These are phyloP conservation scores for Periconia macrospinosa DNA, from an alignment of 2,329 filamentous ascomycete genomes.

Conservation along the genomic window DNA sequence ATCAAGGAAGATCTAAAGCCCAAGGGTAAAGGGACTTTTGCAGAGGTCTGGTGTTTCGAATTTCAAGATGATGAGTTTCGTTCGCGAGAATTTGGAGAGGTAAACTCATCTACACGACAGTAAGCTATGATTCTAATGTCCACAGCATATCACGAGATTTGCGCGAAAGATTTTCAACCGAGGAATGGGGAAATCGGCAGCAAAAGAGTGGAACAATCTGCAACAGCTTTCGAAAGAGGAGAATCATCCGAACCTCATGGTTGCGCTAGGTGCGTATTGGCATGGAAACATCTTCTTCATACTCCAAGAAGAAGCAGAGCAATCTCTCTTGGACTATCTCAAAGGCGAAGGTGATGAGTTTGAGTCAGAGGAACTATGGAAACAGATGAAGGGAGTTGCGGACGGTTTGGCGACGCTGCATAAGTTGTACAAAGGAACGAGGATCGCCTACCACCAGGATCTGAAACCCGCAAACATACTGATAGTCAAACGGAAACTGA, in stretches of 20 bases:
- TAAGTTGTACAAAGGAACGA: conserved; percentile 10
- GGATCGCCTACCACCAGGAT: conserved; percentile 16
- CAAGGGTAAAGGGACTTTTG: conserved; percentile 9
- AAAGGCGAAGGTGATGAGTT: conserved; percentile 7
- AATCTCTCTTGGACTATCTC: conserved; percentile 13
- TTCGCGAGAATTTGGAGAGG: conserved; percentile 10
- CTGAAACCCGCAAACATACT: conserved; percentile 17
- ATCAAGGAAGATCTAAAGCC: conserved; percentile 9
- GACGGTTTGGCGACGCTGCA: conserved; percentile 11
- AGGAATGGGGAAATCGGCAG: conserved; percentile 5
- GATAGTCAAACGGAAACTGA: conserved; percentile 11
- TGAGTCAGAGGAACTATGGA: conserved; percentile 14
- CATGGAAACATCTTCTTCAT: conserved; percentile 13
- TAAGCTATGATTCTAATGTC: conserved; percentile 1
- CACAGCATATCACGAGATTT: conserved; percentile 11
- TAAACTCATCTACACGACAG: background rate
- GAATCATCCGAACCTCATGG: conserved; percentile 12
- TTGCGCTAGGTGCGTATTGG: conserved; percentile 13
- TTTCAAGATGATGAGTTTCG: conserved; percentile 14
- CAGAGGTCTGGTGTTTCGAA: conserved; percentile 13
- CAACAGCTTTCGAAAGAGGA: conserved; percentile 11
- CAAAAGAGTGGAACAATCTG: conserved; percentile 14
- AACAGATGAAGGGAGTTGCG: conserved; percentile 12
- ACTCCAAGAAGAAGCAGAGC: conserved; percentile 10
- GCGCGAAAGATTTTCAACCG: conserved; percentile 15